Base-by-base conservation (phyloP, 2,329 filamentous ascomycete genomes). In the Fusarium mexicanum region DNA sequence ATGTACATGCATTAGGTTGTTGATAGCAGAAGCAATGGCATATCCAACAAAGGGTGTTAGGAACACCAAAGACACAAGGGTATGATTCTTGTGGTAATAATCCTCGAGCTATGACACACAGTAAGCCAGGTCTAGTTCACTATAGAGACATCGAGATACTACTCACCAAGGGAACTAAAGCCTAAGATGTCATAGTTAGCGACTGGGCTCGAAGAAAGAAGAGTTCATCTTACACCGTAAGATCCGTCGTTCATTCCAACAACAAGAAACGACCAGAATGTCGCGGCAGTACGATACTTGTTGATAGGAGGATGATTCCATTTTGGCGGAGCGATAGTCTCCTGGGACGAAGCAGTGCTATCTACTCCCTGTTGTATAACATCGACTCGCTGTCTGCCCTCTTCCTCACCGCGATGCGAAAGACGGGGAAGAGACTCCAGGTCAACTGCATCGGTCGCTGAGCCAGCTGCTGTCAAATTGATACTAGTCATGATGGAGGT, bases 151-250 rank as follows among this genome's bases (percentile, higher is more conserved):
- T 47, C 18, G 13, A 47, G 13, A 10, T 8, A 16, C 10, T 29
- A 29, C 44, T 47, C 18, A 47, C 44, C 18, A 47, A 29, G 6
- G 44, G 44, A 47, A 47, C 44, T 5, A 47, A 47, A 22, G 44
- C 44, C 44, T 47, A 11, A 47, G 13, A 10, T 16, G 8, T 29
- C 8, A 22, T 5, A 11, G 18, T 47, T 29, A 47, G 44, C 26
- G 7, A 29, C 20, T 29, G 4, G 2, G 8, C 2, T 47, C 6
- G 18, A 1, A 47, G 18, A 22, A 29, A 4, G 8, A n/a, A 17
- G 13, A 29, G 18, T 3, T 14, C 1, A 47, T 22, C 44, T 47
- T 47, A 47, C 44, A 47, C 44, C 26, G 29, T 29, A 47, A 29
- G 44, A 47, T 16, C 44, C 44, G 3, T 47, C 44, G 9, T 47